Conservation (phyloP, 331 rosid species). For the Malus hybrid region DNA sequence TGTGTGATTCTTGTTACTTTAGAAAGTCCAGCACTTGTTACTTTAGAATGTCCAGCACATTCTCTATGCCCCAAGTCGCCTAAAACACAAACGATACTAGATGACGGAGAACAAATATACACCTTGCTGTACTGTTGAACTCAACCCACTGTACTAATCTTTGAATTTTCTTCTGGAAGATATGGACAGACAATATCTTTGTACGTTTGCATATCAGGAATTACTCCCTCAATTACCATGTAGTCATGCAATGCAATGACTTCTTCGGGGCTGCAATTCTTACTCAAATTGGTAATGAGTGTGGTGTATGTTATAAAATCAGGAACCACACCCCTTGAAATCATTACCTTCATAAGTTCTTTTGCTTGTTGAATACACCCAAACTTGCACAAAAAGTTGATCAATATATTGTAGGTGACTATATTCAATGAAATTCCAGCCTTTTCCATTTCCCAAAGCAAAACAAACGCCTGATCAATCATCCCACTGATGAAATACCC, state of each 20-base stretch:
- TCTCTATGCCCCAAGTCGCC: neutral
- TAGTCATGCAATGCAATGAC: slow-evolving; percentile 54
- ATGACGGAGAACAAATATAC: neutral
- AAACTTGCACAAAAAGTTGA: slow-evolving; percentile 47
- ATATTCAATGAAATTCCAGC: slow-evolving; percentile 28
- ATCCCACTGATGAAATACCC: slow-evolving; percentile 34
- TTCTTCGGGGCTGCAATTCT: slow-evolving; percentile 26
- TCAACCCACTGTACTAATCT: neutral
- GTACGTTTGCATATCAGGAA: slow-evolving; percentile 36
- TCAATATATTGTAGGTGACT: slow-evolving; percentile 44
- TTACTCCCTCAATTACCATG: slow-evolving; percentile 47
- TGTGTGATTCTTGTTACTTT: neutral
- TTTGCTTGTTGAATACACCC: slow-evolving; percentile 36
- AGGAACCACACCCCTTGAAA: slow-evolving; percentile 31
- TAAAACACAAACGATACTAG: neutral
- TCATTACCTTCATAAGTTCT: slow-evolving; percentile 43
- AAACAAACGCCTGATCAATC: slow-evolving; percentile 26
- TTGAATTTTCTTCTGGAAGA: slow-evolving; percentile 12
- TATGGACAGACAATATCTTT: slow-evolving; percentile 26
- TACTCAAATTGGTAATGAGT: slow-evolving; percentile 33
- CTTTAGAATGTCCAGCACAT: neutral
- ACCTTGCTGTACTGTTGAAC: neutral
- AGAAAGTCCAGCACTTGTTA: neutral
- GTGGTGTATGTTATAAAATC: slow-evolving; percentile 46
- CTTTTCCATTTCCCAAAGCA: slow-evolving; percentile 32